These are phyloP conservation scores for Hypholoma fasciculare DNA, from an alignment of 768 basidiomycete genomes.

Conservation along the genomic window DNA sequence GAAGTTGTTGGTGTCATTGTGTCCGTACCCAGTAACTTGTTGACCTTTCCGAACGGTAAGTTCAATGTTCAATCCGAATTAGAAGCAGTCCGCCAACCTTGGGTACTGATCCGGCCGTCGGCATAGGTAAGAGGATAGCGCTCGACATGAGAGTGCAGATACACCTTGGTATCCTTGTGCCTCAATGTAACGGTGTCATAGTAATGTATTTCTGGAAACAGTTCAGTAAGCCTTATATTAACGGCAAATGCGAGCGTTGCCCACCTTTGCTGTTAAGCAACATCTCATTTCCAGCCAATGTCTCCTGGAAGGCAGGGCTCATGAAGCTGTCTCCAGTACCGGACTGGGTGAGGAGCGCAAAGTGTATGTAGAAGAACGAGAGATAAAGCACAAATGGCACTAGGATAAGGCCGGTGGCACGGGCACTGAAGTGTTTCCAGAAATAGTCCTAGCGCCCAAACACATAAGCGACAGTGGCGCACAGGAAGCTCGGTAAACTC, in stretches of 20 bases:
- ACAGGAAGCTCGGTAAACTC: conserved; percentile 10
- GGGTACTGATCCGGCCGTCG: conserved; percentile 92
- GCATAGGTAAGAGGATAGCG: conserved; percentile 92
- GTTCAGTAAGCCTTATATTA: not conserved
- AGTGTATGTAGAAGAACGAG: conserved; percentile 95
- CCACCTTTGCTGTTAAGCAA: conserved; percentile 88
- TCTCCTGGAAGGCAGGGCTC: conserved; percentile 98
- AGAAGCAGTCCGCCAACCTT: conserved; percentile 50
- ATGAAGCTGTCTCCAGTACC: conserved; percentile 96
- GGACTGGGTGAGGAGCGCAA: conserved; percentile 81
- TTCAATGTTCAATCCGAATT: not conserved
- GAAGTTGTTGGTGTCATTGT: conserved; percentile 92
- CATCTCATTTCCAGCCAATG: conserved; percentile 88
- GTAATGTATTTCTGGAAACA: conserved; percentile 83
- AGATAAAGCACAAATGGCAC: conserved; percentile 92
- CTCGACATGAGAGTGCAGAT: conserved; percentile 91
- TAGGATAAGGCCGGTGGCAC: conserved; percentile 81
- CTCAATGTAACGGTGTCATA: conserved; percentile 84
- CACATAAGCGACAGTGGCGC: not conserved
- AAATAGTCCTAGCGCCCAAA: conserved; percentile 72
- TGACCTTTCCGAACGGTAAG: conserved; percentile 54
- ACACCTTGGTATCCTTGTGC: conserved; percentile 93
- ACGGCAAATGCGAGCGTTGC: conserved; percentile 9
- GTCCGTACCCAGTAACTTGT: conserved; percentile 94
- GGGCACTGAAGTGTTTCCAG: conserved; percentile 83